Conservation (phyloP, 108 stramenopile species). For the Cyclotella distinguenda region DNA sequence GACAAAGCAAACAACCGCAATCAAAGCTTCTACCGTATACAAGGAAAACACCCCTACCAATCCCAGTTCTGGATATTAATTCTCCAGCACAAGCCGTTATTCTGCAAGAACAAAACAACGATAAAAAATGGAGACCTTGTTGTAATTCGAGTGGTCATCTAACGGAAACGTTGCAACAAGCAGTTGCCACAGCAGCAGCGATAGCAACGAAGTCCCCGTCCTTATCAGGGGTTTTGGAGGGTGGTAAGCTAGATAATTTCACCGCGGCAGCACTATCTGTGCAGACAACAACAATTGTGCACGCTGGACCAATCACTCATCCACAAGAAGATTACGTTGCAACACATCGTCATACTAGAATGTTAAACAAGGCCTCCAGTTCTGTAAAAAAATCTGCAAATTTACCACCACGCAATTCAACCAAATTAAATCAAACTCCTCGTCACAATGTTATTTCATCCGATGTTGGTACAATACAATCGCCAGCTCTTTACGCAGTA, state of each 20-base stretch:
- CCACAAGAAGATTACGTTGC: too few relatives aligned
- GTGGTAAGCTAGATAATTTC: slow-evolving; percentile 2
- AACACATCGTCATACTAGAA: too few relatives aligned
- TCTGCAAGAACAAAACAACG: neutral
- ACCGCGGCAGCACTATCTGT: slow-evolving; percentile 6
- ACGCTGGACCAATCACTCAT: neutral
- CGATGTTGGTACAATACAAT: neutral
- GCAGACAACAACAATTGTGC: neutral
- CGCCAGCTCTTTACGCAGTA: slow-evolving; percentile 38
- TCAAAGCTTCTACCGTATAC: slow-evolving; percentile 21
- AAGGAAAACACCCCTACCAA: slow-evolving; percentile 39
- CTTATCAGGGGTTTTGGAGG: neutral
- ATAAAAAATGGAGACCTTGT: neutral
- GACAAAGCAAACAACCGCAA: neutral
- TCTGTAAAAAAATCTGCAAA: neutral
- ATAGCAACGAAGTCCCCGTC: slow-evolving; percentile 15
- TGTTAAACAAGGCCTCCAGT: too few relatives aligned
- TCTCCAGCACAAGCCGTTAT: neutral
- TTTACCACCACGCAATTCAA: neutral
- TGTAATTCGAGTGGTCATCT: neutral
- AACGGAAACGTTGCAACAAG: neutral
- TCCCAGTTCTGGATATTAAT: slow-evolving; percentile 19
- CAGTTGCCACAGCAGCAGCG: slow-evolving; percentile 23
- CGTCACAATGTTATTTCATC: neutral
- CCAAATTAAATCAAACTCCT: too few relatives aligned